Evolutionary conservation across 2,329 filamentous ascomycete genomes (phyloP).

Genomic region (Endothia cerciana): DNA sequence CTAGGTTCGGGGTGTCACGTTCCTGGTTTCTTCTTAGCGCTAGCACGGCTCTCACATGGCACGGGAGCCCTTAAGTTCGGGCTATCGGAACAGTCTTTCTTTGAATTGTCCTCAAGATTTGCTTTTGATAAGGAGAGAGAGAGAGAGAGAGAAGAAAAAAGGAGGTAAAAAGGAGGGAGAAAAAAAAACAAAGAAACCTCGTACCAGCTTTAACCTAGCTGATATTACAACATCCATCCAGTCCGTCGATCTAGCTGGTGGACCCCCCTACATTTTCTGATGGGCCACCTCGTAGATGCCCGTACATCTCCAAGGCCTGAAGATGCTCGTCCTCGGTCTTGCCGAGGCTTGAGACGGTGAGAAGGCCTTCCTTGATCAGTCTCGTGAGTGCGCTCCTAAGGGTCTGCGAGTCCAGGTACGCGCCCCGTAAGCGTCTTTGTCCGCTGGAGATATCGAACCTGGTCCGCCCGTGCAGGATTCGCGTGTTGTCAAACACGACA

Average conservation of each 20-base stretch:
- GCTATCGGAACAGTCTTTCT: too few species aligned
- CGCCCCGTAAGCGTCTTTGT: constrained; percentile 80
- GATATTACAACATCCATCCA: background rate
- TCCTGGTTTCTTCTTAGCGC: too few species aligned
- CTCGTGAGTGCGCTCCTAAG: constrained; percentile 33
- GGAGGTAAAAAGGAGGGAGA: too few species aligned
- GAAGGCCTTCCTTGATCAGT: background rate
- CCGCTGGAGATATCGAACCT: constrained; percentile 72
- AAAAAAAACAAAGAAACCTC: too few species aligned
- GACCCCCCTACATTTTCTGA: background rate
- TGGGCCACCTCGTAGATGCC: background rate
- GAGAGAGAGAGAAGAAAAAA: too few species aligned
- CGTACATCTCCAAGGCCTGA: background rate
- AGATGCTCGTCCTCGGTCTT: background rate
- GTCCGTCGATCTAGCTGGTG: background rate
- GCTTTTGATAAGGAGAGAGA: too few species aligned
- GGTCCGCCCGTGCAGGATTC: constrained; percentile 81
- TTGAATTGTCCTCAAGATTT: too few species aligned
- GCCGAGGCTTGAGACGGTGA: background rate
- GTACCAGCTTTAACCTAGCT: background rate
- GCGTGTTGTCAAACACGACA: constrained; percentile 88
- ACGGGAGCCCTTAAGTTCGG: too few species aligned
- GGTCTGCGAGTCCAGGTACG: constrained; percentile 68
- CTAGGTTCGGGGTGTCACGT: too few species aligned
- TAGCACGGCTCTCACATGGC: too few species aligned